A percentile compares a stretch with the other conserved stretches of the same genome.
These are phyloP conservation scores for Umbelopsis sp. DNA, from an alignment of 192 early-diverging fungal species.

Conservation along the genomic window DNA sequence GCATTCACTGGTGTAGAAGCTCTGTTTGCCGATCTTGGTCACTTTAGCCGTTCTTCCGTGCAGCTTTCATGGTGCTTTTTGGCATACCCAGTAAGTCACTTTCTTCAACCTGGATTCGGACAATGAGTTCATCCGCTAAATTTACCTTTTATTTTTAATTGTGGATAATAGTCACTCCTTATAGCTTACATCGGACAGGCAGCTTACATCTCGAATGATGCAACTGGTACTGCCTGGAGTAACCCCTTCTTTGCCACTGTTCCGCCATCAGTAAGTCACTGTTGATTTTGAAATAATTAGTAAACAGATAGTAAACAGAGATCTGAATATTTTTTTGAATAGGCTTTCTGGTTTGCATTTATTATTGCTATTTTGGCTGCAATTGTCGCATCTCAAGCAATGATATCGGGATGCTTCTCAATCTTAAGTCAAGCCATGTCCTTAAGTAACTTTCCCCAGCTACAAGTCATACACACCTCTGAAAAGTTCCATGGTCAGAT, in stretches of 20 bases:
- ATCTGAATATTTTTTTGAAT: background rate
- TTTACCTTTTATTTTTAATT: background rate
- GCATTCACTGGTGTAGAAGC: constrained; percentile 58
- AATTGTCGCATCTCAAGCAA: constrained; percentile 61
- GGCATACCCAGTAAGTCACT: constrained; percentile 41
- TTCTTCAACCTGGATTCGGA: no score
- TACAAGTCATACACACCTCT: constrained; percentile 46
- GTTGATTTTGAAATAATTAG: background rate
- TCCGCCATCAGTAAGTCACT: constrained; percentile 33
- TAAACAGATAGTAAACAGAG: no score
- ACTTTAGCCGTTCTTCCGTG: constrained; percentile 50
- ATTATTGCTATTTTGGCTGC: constrained; percentile 55
- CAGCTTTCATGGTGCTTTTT: constrained; percentile 44
- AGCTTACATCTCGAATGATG: constrained; percentile 23
- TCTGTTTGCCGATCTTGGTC: constrained; percentile 60
- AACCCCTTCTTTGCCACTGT: constrained; percentile 26
- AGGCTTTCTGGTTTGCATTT: constrained; percentile 45
- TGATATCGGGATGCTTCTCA: constrained; percentile 54
- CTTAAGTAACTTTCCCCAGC: constrained; percentile 46
- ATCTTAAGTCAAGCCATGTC: constrained; percentile 57
- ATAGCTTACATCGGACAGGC: constrained; percentile 52
- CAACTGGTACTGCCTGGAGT: constrained; percentile 14
- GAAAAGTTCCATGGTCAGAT: constrained; percentile 36
- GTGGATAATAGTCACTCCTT: constrained; percentile 25
- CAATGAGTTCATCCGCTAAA: background rate